Conservation (phyloP, 225 moss, liverwort and hornwort species). For the Polytrichum commune region DNA sequence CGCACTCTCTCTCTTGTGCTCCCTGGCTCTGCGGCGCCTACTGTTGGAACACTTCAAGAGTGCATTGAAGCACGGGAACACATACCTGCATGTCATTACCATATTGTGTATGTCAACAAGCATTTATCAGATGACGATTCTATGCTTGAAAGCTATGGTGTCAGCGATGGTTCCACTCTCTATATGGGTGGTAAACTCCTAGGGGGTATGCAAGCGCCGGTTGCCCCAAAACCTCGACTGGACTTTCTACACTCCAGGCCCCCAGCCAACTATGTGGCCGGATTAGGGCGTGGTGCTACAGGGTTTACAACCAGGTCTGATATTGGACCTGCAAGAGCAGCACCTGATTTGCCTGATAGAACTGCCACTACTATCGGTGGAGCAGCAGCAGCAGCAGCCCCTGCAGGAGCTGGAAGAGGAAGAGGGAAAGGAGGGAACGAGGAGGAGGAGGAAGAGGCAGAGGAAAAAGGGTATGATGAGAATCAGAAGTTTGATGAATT, state of each 20-base stretch:
- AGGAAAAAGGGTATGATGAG: slow-evolving; percentile 98
- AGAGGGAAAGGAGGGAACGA: slow-evolving; percentile 74
- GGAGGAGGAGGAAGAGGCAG: slow-evolving; percentile 94
- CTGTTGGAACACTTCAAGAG: slow-evolving; percentile 30
- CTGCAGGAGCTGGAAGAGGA: slow-evolving; percentile 69
- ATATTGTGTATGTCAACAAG: slow-evolving; percentile 31
- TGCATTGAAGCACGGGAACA: slow-evolving; percentile 37
- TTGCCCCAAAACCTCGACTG: slow-evolving; percentile 78
- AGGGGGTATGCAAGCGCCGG: slow-evolving; percentile 86
- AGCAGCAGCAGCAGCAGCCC: slow-evolving; percentile 69
- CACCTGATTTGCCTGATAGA: slow-evolving; percentile 85
- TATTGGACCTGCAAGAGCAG: slow-evolving; percentile 93
- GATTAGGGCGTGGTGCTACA: slow-evolving; percentile 92
- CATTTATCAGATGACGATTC: slow-evolving; percentile 16
- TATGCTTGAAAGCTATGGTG: slow-evolving; percentile 39
- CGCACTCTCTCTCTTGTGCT: slow-evolving; percentile 34
- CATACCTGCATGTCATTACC: slow-evolving; percentile 31
- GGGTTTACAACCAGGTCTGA: slow-evolving; percentile 91
- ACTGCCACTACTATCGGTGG: slow-evolving; percentile 91
- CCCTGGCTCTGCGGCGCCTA: slow-evolving; percentile 14
- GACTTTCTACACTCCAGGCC: slow-evolving; percentile 83
- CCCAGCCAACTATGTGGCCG: slow-evolving; percentile 91
- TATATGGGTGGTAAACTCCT: slow-evolving; percentile 30
- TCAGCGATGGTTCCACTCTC: slow-evolving; percentile 26
- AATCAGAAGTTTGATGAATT: slow-evolving; percentile 98